Evolutionary conservation across 257 asterid species (phyloP), one percentile per base, ranked within the genome.

Genomic region (Petunia axillaris): DNA sequence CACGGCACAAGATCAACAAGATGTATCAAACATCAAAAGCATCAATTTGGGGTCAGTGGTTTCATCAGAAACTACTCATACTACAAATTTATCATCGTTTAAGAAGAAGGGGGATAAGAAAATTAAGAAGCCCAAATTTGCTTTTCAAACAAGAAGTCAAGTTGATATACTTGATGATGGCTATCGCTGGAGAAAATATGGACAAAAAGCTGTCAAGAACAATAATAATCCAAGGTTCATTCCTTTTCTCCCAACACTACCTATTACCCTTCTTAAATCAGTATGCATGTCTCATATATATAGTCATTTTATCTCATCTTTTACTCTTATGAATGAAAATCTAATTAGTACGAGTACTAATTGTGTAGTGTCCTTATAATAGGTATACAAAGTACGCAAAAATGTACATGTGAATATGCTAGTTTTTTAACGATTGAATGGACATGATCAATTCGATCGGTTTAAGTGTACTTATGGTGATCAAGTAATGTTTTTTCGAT

Each of bases 81-180:
- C 63, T 57, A 57, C 35, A 1, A 62, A 8, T 3, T 3, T 62
- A 62, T 68, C 53, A 54, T 65, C 60, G 3, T 13, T 52, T 15
- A 71, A 70, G 37, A 60, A 62, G 0, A 66, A 55, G 40, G 83
- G 54, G 4, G 81, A 83, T 58, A 88, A 85, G 90, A 87, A 87
- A 83, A 81, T 57, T 25, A 86, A 80, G 76, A 87, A 77, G 79
- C 90, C 85, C 25, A 87, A 83, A 70, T 84, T 83, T 82, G 92
- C 95, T n/a, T 91, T 91, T 37, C 88, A 87, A 70, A 88, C 93
- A 4, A 85, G 91, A 80, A 89, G 93, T 83, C 91, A 81, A 78
- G 93, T 90, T 64, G 94, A 90, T 64, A 88, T 89, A 73, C 96
- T 91, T 35, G 96, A 91, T 53, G 96, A 91, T 71, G 96, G 96